Conservation (phyloP, 1,284 basidiomycete species). For the Marasmius tenuissimus region DNA sequence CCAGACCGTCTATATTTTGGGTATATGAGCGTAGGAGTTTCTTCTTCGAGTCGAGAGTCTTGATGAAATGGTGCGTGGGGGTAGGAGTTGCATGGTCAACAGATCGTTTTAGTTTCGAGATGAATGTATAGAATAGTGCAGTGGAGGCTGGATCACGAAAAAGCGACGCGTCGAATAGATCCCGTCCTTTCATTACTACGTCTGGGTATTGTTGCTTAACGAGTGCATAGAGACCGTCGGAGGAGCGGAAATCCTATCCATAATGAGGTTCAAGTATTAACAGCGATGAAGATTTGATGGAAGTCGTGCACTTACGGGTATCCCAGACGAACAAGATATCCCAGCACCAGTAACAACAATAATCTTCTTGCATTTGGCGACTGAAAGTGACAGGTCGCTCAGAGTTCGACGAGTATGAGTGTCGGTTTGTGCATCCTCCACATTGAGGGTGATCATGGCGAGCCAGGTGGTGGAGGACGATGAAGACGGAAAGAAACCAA, state of each 20-base stretch:
- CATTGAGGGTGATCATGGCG: slow-evolving; percentile 1
- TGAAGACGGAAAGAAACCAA: not conserved
- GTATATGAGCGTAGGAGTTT: slow-evolving; percentile 90
- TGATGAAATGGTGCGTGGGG: slow-evolving; percentile 87
- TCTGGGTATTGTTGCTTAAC: slow-evolving; percentile 86
- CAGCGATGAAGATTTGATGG: not conserved
- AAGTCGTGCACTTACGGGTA: slow-evolving; percentile 63
- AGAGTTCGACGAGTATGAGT: slow-evolving; percentile 41
- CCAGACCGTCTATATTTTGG: slow-evolving; percentile 94
- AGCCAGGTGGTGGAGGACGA: not conserved
- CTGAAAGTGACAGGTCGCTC: slow-evolving; percentile 66
- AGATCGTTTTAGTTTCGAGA: slow-evolving; percentile 84
- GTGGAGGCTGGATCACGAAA: slow-evolving; percentile 87
- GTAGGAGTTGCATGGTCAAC: slow-evolving; percentile 83
- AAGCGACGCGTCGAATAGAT: slow-evolving; percentile 86
- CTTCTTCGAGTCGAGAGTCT: slow-evolving; percentile 80
- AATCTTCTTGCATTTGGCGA: slow-evolving; percentile 83
- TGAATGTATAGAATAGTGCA: slow-evolving; percentile 92
- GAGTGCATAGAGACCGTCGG: slow-evolving; percentile 84
- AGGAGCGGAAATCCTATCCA: slow-evolving; percentile 83
- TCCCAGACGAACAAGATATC: slow-evolving; percentile 90
- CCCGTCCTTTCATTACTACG: slow-evolving; percentile 82
- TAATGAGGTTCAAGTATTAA: slow-evolving; percentile 6
- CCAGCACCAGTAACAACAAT: slow-evolving; percentile 90
- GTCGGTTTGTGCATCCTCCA: not conserved